A percentile compares a stretch with the other conserved stretches of the same genome.
phyloP scores from a whole-genome alignment of 495 filamentous ascomycete genomes.

The Aspergillus taichungensis region DNA sequence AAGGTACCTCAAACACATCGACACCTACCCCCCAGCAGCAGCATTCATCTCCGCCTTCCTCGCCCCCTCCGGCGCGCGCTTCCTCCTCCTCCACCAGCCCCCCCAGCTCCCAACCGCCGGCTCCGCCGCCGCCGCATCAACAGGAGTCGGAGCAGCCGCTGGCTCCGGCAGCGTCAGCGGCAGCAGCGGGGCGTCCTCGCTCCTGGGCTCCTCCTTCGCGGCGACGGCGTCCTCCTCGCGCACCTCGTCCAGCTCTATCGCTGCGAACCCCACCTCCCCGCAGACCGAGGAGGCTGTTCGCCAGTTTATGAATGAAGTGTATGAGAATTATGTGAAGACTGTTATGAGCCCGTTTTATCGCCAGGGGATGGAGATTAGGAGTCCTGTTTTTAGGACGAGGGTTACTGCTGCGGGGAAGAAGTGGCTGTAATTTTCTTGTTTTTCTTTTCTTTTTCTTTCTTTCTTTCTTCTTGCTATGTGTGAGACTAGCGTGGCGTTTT shows the following conservation, averaged over 20 bases:
- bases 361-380: slow-evolving; percentile 71
- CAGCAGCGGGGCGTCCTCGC: slow-evolving; percentile 4
- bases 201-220: slow-evolving; percentile 20
- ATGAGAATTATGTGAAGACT: slow-evolving; percentile 92
- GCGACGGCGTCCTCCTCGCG: slow-evolving; percentile 26
- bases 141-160: too few relatives aligned
- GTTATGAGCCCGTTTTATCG: slow-evolving; percentile 94
- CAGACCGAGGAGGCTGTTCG: slow-evolving; percentile 91
- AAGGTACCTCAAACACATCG: slow-evolving; percentile 92
- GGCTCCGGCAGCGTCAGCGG: slow-evolving; percentile 2
- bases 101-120: slow-evolving; percentile 37
- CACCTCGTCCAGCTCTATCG: slow-evolving; percentile 54
- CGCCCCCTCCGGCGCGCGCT: slow-evolving; percentile 59
- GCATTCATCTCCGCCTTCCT: slow-evolving; percentile 88
- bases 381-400: slow-evolving; percentile 71
- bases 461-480: background rate
- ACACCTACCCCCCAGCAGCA: slow-evolving; percentile 72
- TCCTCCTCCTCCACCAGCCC: slow-evolving; percentile 82
- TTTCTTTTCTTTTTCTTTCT: slow-evolving; percentile 2
- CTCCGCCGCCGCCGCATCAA: slow-evolving; percentile 16
- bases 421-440: slow-evolving; percentile 52
- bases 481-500: too few relatives aligned
- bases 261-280: slow-evolving; percentile 71
- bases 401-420: slow-evolving; percentile 87
- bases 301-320: slow-evolving; percentile 88